Base-by-base conservation (phyloP, 2,329 filamentous ascomycete genomes). In the Calonectria multiphialidica region DNA sequence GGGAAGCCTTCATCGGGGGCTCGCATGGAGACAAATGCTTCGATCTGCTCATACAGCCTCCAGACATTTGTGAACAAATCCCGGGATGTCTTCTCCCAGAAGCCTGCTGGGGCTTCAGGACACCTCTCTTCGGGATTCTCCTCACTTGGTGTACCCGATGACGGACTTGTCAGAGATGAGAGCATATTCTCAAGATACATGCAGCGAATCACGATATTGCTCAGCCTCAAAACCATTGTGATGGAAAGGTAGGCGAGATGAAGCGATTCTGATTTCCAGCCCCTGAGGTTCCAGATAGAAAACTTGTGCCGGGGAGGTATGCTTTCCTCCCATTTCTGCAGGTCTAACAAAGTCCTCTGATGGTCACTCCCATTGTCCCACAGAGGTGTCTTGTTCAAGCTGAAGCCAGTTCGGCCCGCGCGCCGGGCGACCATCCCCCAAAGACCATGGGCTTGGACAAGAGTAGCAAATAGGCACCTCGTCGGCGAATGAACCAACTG, bases 221-320 rank as follows among this genome's bases (percentile, higher is more conserved):
- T 83, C 18, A 84, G 75, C 6, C 83, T 77, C 23, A 83, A 65
- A 12, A 84, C 80, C 80, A 83, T 85, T 18, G 82, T 81, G 1
- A 80, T 78, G 1, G 82, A 80, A 3, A 84, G 75, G 64, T 83
- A 85, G 1, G 82, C 82, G 13, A 85, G 73, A 70, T 85, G 80
- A n/a, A 84, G 71, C 2, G 74, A 73, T 68, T 84, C 81, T 1
- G 80, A 78, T 64, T 81, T 82, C 77, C 79, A 83, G 5, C 80
- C 83, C 25, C 83, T 77, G 16, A 85, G 74, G 45, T 84, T 85
- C 81, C 82, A 83, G 15, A 81, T 75, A 0, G 81, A 83, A 79
- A 82, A 84, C 5, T 70, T 67, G 68, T 84, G 83, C 18, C 77
- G 71, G 18, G 62, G 66, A 6, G 83, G 83, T 28, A 85, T 71